Conservation (phyloP, 768 basidiomycete species). For the Hypsizygus marmoreus region DNA sequence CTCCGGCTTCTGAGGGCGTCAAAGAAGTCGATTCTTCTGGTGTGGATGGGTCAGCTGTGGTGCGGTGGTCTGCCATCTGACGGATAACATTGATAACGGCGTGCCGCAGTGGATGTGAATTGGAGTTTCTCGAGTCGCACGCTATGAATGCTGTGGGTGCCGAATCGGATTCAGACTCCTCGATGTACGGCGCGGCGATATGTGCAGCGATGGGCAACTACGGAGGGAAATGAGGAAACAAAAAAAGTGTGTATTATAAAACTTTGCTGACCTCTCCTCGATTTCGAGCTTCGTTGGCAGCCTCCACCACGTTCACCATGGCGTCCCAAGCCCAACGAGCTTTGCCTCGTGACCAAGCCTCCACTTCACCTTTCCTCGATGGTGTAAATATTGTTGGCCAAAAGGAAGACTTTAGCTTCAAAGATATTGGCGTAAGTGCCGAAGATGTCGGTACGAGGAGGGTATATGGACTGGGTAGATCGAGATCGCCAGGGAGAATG, state of each 20-base stretch:
- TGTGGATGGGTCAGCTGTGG: conserved; percentile 21
- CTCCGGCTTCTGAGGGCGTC: conserved; percentile 14
- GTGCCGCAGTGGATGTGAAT: conserved; percentile 81
- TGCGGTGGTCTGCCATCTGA: conserved; percentile 59
- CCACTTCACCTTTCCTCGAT: conserved; percentile 63
- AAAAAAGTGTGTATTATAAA: conserved; percentile 1
- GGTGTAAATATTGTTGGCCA: conserved; percentile 88
- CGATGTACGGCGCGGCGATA: conserved; percentile 57
- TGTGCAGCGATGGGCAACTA: conserved; percentile 79
- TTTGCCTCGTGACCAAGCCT: conserved; percentile 66
- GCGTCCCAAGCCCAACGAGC: conserved; percentile 78
- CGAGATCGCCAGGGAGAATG: conserved; percentile 47
- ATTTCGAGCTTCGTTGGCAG: conserved; percentile 47
- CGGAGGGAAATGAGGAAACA: conserved; percentile 5
- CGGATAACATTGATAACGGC: conserved; percentile 78
- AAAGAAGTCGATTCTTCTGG: conserved; percentile 1
- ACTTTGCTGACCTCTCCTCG: conserved; percentile 58
- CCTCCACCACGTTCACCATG: conserved; percentile 51
- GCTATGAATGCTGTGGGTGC: conserved; percentile 46
- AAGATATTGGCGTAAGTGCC: conserved; percentile 68
- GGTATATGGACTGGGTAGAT: conserved; percentile 54
- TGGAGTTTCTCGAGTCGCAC: conserved; percentile 70
- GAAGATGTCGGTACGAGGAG: conserved; percentile 63
- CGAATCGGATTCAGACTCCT: conserved; percentile 17
- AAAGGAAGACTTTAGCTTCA: conserved; percentile 64